phyloP scores from a whole-genome alignment of 305 asterid species.

The Fraxinus greggii region DNA sequence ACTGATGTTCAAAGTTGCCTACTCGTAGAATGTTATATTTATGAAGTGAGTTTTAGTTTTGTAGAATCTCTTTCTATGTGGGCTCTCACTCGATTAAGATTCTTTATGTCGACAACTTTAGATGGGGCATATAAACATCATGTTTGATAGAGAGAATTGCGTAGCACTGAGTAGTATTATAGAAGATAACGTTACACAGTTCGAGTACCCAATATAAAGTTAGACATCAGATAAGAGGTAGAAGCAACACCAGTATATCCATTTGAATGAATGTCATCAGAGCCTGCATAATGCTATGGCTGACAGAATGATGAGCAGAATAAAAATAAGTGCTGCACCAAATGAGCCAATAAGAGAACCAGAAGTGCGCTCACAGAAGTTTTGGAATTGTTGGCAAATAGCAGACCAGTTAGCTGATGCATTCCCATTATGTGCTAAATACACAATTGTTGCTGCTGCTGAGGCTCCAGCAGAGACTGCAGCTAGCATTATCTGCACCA shows the following conservation, averaged over 20 bases:
- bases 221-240: neutral
- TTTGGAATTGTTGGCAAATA: conserved; percentile 60
- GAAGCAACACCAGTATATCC: neutral
- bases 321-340: conserved; percentile 41
- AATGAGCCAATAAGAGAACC: conserved; percentile 75
- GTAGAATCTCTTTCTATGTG: neutral
- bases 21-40: neutral
- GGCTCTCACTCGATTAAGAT: neutral
- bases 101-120: neutral
- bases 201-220: neutral
- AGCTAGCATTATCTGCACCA: conserved; percentile 56
- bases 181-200: neutral
- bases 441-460: conserved; percentile 74
- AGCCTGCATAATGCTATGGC: conserved; percentile 48
- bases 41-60: neutral
- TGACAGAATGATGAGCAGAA: conserved; percentile 50
- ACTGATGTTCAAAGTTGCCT: neutral
- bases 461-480: conserved; percentile 67
- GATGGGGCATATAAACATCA: neutral
- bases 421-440: conserved; percentile 80
- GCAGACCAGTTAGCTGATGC: conserved; percentile 79
- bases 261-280: neutral
- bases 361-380: conserved; percentile 59
- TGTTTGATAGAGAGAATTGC: neutral
- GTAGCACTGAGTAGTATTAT: neutral